A percentile compares a stretch with the other conserved stretches of the same genome.
These are phyloP conservation scores for Sclerotiophoma versabilis DNA, from an alignment of 2,329 filamentous ascomycete species.

Conservation along the genomic window DNA sequence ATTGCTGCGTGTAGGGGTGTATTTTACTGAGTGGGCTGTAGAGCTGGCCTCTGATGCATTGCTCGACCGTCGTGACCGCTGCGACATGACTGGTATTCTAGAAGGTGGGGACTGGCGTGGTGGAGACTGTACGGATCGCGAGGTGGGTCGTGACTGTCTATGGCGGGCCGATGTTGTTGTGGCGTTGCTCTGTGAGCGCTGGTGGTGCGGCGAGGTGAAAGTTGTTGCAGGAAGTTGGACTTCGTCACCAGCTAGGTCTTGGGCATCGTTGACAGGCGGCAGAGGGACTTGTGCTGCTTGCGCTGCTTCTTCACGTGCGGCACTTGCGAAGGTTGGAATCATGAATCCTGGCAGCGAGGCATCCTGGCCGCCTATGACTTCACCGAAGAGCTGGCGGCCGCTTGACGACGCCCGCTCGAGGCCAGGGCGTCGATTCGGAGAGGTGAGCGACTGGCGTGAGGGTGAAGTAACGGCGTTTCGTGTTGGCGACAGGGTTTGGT, in stretches of 20 bases:
- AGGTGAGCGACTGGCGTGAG: slow-evolving; percentile 31
- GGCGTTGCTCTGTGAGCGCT: slow-evolving; percentile 30
- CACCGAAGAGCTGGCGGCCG: slow-evolving; percentile 45
- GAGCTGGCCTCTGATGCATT: slow-evolving; percentile 46
- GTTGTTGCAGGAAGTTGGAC: slow-evolving; percentile 23
- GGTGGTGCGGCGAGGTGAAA: slow-evolving; percentile 26
- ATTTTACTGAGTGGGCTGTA: slow-evolving; percentile 43
- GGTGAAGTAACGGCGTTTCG: slow-evolving; percentile 6
- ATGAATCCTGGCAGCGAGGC: slow-evolving; percentile 42
- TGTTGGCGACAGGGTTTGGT: slow-evolving; percentile 33
- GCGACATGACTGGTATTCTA: slow-evolving; percentile 41
- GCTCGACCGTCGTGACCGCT: slow-evolving; percentile 42
- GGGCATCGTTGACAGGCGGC: slow-evolving; percentile 14
- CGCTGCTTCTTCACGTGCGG: slow-evolving; percentile 19
- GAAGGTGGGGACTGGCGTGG: slow-evolving; percentile 41
- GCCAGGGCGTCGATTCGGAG: slow-evolving; percentile 31
- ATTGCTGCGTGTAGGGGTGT: slow-evolving; percentile 38
- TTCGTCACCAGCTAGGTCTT: slow-evolving; percentile 17
- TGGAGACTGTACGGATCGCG: slow-evolving; percentile 22
- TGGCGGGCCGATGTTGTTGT: slow-evolving; percentile 22
- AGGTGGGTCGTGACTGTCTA: slow-evolving; percentile 19
- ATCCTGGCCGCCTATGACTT: slow-evolving; percentile 45
- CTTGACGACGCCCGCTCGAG: slow-evolving; percentile 23
- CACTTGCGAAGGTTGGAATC: slow-evolving; percentile 36
- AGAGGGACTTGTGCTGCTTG: slow-evolving; percentile 15